Conservation (phyloP, 805 yeast genomes). For the Sungouiozyma intestinalis region DNA sequence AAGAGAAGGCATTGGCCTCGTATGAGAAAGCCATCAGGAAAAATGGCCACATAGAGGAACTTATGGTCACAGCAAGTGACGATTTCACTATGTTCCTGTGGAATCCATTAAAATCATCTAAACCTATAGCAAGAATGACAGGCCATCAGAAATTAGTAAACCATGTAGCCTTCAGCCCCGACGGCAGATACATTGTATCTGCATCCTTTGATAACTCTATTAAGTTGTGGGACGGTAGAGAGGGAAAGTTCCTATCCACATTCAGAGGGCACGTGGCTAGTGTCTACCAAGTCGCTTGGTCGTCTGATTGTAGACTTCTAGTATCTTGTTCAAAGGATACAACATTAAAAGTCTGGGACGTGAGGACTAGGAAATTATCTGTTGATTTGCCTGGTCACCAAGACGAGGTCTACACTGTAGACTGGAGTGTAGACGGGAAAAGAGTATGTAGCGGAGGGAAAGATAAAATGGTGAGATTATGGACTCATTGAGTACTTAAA, state of each 20-base stretch:
- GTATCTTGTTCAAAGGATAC: conserved; percentile 96
- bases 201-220: conserved; percentile 94
- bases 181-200: conserved; percentile 81
- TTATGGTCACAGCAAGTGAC: conserved; percentile 90
- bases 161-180: conserved; percentile 93
- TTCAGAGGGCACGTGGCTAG: conserved; percentile 97
- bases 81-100: conserved; percentile 97
- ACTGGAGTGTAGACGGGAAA: conserved; percentile 94
- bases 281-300: conserved; percentile 97
- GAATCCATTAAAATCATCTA: conserved; percentile 75
- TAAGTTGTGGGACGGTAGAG: conserved; percentile 91
- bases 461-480: conserved; percentile 85
- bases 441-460: conserved; percentile 96
- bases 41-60: conserved; percentile 59
- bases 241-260: conserved; percentile 82
- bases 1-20: conserved; percentile 37
- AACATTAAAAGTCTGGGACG: conserved; percentile 93
- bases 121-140: conserved; percentile 88
- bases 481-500: conserved; percentile 53
- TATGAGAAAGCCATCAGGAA: conserved; percentile 49
- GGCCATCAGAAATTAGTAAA: conserved; percentile 96
- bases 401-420: conserved; percentile 94
- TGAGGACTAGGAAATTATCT: conserved; percentile 69
- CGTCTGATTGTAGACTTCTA: conserved; percentile 81
- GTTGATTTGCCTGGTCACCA: conserved; percentile 93